Percentiles rank a stretch among this genome's conserved stretches.
These are phyloP conservation scores for Takashimella koratensis DNA, from an alignment of 1,284 basidiomycete species.

Conservation along the genomic window DNA sequence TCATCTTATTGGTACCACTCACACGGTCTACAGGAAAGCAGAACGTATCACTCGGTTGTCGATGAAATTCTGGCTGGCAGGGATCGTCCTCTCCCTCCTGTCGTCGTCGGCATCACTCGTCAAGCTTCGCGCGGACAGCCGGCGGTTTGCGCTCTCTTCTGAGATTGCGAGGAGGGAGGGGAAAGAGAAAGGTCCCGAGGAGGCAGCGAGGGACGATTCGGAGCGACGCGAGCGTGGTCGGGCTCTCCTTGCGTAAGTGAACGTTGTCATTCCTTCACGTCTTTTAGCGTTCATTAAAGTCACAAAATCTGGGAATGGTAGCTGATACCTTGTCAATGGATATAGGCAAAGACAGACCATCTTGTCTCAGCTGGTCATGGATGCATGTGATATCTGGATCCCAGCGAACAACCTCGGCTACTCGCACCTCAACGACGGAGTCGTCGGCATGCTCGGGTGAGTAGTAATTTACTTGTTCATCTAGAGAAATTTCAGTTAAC, in stretches of 20 bases:
- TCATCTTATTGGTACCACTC: too few species aligned
- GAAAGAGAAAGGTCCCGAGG: conserved; percentile 29
- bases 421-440: conserved; percentile 78
- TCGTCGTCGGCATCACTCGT: conserved; percentile 51
- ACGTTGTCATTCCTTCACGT: background rate
- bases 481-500: too few species aligned
- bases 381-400: conserved; percentile 62
- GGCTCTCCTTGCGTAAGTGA: conserved; percentile 41
- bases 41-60: conserved; percentile 67
- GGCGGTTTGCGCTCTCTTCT: conserved; percentile 38
- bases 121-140: conserved; percentile 45
- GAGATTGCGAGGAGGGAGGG: conserved; percentile 30
- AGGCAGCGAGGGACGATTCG: conserved; percentile 28
- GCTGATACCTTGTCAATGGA: background rate
- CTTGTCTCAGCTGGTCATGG: conserved; percentile 45
- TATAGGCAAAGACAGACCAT: conserved; percentile 43
- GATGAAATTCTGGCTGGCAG: conserved; percentile 85
- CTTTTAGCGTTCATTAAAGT: too few species aligned
- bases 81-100: conserved; percentile 73
- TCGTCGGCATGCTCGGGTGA: conserved; percentile 77
- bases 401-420: conserved; percentile 80
- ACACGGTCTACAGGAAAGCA: conserved; percentile 58
- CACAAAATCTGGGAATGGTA: background rate
- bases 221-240: conserved; percentile 44
- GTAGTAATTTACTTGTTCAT: too few species aligned